phyloP scores from a whole-genome alignment of 352 stramenopile genomes.

The Globisporangium nodosum region DNA sequence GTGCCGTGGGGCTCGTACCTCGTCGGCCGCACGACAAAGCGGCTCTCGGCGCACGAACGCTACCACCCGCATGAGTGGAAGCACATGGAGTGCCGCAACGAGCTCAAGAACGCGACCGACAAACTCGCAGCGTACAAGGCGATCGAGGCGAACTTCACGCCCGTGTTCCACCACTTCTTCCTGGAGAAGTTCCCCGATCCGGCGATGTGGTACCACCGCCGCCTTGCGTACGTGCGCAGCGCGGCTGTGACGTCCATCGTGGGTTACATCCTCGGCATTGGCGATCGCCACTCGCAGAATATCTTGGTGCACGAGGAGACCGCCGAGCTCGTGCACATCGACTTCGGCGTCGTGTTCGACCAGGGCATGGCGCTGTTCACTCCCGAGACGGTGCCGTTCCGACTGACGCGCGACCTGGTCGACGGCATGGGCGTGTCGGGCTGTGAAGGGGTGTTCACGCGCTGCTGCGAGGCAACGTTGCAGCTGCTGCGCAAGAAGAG shows the following conservation, averaged over 20 bases:
- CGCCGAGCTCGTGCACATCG: constrained; percentile 99
- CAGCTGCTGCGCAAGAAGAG: constrained; percentile 90
- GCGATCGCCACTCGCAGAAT: constrained; percentile 98
- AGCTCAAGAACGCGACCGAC: constrained; percentile 70
- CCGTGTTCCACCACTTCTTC: constrained; percentile 98
- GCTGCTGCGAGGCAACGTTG: constrained; percentile 92
- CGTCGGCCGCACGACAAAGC: constrained; percentile 39
- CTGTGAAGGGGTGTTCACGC: constrained; percentile 94
- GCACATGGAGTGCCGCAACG: constrained; percentile 65
- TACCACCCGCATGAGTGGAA: constrained; percentile 96
- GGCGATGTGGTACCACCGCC: constrained; percentile 91
- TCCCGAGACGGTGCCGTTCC: constrained; percentile 98
- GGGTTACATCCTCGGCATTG: constrained; percentile 95
- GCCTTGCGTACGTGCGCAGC: constrained; percentile 93
- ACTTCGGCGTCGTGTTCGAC: constrained; percentile 99
- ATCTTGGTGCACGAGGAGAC: constrained; percentile 98
- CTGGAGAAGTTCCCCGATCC: constrained; percentile 95
- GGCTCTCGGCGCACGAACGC: constrained; percentile 83
- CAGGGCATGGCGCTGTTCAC: constrained; percentile 92
- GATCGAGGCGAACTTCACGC: constrained; percentile 94
- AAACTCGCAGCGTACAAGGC: constrained; percentile 83
- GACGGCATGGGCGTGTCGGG: constrained; percentile 98
- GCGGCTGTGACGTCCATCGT: constrained; percentile 97
- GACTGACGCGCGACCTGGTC: constrained; percentile 98
- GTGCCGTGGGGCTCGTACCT: constrained; percentile 93